phyloP scores from a whole-genome alignment of 2,329 filamentous ascomycete genomes.

The Microcyclosporella mali region DNA sequence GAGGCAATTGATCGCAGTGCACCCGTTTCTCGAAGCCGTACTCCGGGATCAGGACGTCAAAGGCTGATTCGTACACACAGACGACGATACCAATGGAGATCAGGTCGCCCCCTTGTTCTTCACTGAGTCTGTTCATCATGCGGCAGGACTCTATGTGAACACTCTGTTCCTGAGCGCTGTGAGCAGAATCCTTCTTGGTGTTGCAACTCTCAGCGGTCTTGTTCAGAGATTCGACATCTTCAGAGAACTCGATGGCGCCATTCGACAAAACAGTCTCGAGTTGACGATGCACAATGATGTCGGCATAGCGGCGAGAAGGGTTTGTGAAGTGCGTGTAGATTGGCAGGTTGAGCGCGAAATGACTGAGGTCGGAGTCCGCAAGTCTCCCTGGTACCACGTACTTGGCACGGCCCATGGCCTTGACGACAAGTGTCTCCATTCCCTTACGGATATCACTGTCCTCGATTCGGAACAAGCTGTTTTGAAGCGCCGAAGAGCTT shows the following conservation, averaged over 20 bases:
- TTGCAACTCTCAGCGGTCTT: slow-evolving; percentile 96
- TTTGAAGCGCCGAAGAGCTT: slow-evolving; percentile 86
- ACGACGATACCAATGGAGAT: slow-evolving; percentile 94
- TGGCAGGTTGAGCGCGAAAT: slow-evolving; percentile 88
- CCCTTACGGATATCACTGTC: slow-evolving; percentile 88
- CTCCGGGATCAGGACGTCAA: slow-evolving; percentile 95
- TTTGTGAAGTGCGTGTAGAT: slow-evolving; percentile 97
- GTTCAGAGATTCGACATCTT: slow-evolving; percentile 78
- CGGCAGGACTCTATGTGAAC: slow-evolving; percentile 97
- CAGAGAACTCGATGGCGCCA: slow-evolving; percentile 74
- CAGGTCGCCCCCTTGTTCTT: slow-evolving; percentile 81
- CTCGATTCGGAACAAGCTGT: slow-evolving; percentile 88
- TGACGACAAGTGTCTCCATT: slow-evolving; percentile 92
- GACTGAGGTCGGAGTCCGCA: slow-evolving; percentile 67
- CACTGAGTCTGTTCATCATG: slow-evolving; percentile 85
- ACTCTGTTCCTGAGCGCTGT: slow-evolving; percentile 96
- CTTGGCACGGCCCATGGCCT: slow-evolving; percentile 93
- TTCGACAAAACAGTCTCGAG: slow-evolving; percentile 79
- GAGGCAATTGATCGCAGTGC: slow-evolving; percentile 92
- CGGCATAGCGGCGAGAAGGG: slow-evolving; percentile 88
- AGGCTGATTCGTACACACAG: slow-evolving; percentile 96
- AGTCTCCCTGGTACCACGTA: slow-evolving; percentile 84
- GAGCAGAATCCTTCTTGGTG: slow-evolving; percentile 97
- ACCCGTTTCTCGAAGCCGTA: slow-evolving; percentile 99
- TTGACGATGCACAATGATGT: slow-evolving; percentile 92